phyloP scores from a whole-genome alignment of 176 grass and related monocot genomes.

The Carex pumila region DNA sequence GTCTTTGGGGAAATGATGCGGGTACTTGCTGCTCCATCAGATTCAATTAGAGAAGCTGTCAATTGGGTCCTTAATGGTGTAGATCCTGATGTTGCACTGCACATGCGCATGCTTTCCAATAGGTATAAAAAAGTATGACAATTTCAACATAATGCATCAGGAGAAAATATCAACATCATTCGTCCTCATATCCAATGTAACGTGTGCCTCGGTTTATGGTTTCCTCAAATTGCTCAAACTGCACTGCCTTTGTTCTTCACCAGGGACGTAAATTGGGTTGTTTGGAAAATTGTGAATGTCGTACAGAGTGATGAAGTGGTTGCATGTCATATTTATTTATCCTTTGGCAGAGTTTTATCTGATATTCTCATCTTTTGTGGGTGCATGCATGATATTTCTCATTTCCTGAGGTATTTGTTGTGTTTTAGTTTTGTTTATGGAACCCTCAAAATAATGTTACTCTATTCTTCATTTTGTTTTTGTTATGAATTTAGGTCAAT shows the following conservation, averaged over 20 bases:
- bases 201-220: neutral
- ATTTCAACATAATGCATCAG: neutral
- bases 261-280: neutral
- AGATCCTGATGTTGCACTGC: constrained; percentile 69
- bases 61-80: constrained; percentile 53
- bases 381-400: neutral
- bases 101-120: constrained; percentile 86
- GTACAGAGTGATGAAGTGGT: neutral
- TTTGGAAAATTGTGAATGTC: neutral
- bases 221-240: neutral
- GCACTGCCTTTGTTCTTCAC: neutral
- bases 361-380: neutral
- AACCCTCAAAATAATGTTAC: neutral
- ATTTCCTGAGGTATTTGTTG: neutral
- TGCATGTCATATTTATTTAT: neutral
- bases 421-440: neutral
- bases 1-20: constrained; percentile 84
- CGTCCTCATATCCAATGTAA: neutral
- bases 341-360: neutral
- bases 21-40: constrained; percentile 54
- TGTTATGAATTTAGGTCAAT: constrained; percentile 48
- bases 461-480: neutral
- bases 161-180: neutral
- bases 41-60: constrained; percentile 47
- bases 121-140: constrained; percentile 39